These are phyloP conservation scores for Millerago galiae DNA, from an alignment of 805 yeast species.

Conservation along the genomic window DNA sequence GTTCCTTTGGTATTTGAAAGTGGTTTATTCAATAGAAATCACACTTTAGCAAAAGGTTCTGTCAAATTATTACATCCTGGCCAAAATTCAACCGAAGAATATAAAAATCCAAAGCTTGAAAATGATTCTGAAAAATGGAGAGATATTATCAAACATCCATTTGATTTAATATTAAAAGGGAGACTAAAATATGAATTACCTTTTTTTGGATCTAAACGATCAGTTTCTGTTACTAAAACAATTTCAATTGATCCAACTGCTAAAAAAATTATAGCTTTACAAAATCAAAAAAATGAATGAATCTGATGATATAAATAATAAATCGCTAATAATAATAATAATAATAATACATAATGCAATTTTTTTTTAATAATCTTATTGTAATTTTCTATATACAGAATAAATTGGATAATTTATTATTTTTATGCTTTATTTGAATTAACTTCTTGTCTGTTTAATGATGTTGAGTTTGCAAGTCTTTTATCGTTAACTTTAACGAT, in stretches of 20 bases:
- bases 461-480: constrained; percentile 49
- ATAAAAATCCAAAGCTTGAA: constrained; percentile 22
- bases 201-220: constrained; percentile 43
- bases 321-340: no score
- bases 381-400: not conserved
- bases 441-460: constrained; percentile 37
- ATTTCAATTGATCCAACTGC: constrained; percentile 49
- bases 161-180: constrained; percentile 81
- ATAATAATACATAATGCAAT: no score
- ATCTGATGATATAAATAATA: no score
- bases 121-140: constrained; percentile 58
- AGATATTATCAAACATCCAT: constrained; percentile 66
- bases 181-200: constrained; percentile 73
- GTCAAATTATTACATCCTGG: constrained; percentile 75
- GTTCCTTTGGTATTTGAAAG: constrained; percentile 72
- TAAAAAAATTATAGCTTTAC: not conserved
- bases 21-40: constrained; percentile 61
- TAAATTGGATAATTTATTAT: not conserved
- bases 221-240: constrained; percentile 56
- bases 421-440: not conserved
- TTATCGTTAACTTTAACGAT: constrained; percentile 56
- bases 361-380: no score
- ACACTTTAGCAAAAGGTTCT: constrained; percentile 56
- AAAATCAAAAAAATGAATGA: not conserved
- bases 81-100: constrained; percentile 18